Evolutionary conservation across 2,329 filamentous ascomycete species (phyloP), one percentile per base, ranked within the genome.

Genomic region (Colletotrichum theobromicola): DNA sequence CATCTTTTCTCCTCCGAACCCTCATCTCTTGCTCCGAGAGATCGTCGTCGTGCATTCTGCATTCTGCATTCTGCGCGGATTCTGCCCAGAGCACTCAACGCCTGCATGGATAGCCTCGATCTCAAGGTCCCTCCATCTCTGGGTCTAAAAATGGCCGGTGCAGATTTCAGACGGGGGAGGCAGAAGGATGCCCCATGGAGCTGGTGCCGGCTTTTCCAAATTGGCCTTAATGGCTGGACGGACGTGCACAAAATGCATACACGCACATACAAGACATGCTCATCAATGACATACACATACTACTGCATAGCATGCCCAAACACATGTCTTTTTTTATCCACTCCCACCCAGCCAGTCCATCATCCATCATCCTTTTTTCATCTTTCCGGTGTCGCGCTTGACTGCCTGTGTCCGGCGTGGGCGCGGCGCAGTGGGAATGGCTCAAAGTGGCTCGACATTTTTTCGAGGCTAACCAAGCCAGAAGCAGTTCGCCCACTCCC

Each of bases 381-480:
- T 61, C 30, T 61, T 60, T 69, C 66, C 42, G 21, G 28, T 69
- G 55, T 63, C 46, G 37, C 21, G 35, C n/a, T 7, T 64, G 42
- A 32, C n/a, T 68, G 66, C 35, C 68, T 71, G 67, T 74, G 71
- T 74, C 34, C 71, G 67, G 71, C 71, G 30, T 67, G 68, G 42
- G 42, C 42, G 42, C 42, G 71, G 68, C 57, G 57, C 55, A 67
- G 68, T 72, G 62, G 72, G 68, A 72, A 72, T 72, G 62, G 68
- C 72, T 74, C 68, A 62, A 67, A 67, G 72, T 74, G 72, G 72
- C 72, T 74, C 63, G 62, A 63, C 68, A 67, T 62, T 72, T 50
- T 71, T 67, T 57, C 53, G 37, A 30, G 67, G 72, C 72, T 74
- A 72, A 74, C 72, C 72, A 72, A 46, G 13, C 72, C 68, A 67